Evolutionary conservation across 805 yeast genomes (phyloP), one percentile per base, ranked within the genome.

Genomic region (Hemisphaericaspora nanyangensis): DNA sequence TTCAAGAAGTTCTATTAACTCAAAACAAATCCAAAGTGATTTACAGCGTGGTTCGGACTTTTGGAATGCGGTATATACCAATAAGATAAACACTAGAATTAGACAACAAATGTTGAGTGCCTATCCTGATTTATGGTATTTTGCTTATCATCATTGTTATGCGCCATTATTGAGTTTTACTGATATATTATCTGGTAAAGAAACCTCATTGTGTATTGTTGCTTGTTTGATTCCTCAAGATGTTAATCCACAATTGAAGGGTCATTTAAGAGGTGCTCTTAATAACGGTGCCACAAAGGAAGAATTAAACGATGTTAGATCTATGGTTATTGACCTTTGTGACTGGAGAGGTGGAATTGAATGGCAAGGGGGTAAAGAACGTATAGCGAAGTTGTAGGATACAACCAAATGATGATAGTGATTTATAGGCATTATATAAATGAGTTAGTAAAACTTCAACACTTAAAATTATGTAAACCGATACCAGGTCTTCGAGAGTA

Each of bases 211-310:
- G 42, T 81, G 87, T 24, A 78, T 90, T 2, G 76, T 90, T 13
- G 81, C 95, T 0, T 74, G 91, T 44, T 70, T 90, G 48, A 80
- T 90, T 8, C 96, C 97, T 1, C 96, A 87, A 55, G 95, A 90
- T 58, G 96, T 90, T 8, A 87, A 85, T 49, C 95, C 96, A 0
- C 96, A 90, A 52, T 69, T 90, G 48, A 85, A 87, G 60, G 97
- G 97, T 0, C 97, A 90, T 56, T 69, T 90, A 44, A 77, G 74
- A 56, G 97, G 97, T 0, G 96, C 96, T 0, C 45, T 80, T 35
- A 88, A 87, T 52, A 75, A 79, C 20, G 96, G 96, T 0, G 83
- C 85, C 7, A 68, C 84, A 7, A 52, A 57, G 20, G 85, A 80
- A 37, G 84, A 83, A 42, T 66, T 88, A 22, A 66, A 69, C 36